Evolutionary conservation across 805 yeast species (phyloP).

Genomic region (Ogataea sp.): DNA sequence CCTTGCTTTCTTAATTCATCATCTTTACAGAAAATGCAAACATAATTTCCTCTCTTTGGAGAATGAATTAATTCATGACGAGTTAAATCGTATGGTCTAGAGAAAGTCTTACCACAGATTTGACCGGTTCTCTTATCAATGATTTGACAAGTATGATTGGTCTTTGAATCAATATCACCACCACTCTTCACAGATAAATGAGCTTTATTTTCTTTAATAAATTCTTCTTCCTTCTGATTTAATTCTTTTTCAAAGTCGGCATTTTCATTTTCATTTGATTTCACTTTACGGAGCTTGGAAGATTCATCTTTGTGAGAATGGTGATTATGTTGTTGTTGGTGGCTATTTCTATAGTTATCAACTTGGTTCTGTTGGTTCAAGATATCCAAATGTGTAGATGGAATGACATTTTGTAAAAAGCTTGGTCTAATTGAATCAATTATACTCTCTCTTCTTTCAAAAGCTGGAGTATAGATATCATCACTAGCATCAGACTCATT

Average conservation of each 20-base stretch:
- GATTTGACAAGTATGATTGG: slow-evolving; percentile 46
- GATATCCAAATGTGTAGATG: no score
- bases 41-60: slow-evolving; percentile 71
- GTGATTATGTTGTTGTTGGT: background rate
- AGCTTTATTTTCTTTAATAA: background rate
- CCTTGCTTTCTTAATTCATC: slow-evolving; percentile 39
- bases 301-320: no score
- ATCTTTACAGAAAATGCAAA: slow-evolving; percentile 80
- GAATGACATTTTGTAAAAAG: background rate
- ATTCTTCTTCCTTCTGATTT: background rate
- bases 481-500: slow-evolving; percentile 18
- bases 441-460: slow-evolving; percentile 6
- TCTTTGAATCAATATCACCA: slow-evolving; percentile 7
- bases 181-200: slow-evolving; percentile 1
- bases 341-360: no score
- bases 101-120: slow-evolving; percentile 71
- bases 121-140: slow-evolving; percentile 52
- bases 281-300: background rate
- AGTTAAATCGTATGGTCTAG: slow-evolving; percentile 89
- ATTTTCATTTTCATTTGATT: background rate
- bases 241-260: background rate
- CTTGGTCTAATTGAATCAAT: background rate
- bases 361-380: no score
- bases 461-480: slow-evolving; percentile 23
- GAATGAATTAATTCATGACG: slow-evolving; percentile 97